Conservation (phyloP, 805 yeast species). For the Sugiyamaella boreocaroliniensis region DNA sequence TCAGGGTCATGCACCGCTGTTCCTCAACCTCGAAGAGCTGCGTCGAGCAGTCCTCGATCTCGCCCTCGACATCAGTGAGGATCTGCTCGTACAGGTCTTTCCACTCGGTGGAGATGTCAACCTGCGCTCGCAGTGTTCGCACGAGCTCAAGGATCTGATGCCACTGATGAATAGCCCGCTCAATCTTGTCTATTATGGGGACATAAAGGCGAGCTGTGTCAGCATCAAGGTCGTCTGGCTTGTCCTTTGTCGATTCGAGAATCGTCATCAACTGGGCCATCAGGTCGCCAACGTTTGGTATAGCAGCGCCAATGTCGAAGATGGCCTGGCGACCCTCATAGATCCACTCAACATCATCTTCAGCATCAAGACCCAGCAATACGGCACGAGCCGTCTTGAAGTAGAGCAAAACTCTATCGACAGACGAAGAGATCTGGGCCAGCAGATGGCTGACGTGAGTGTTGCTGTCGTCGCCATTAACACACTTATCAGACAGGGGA, state of each 20-base stretch:
- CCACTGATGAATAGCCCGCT: slow-evolving; percentile 18
- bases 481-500: not conserved
- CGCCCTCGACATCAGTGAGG: slow-evolving; percentile 21
- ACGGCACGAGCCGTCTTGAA: slow-evolving; percentile 14
- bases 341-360: slow-evolving; percentile 23
- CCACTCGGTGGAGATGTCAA: slow-evolving; percentile 25
- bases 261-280: slow-evolving; percentile 18
- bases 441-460: not conserved
- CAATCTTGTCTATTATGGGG: slow-evolving; percentile 18
- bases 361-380: slow-evolving; percentile 16
- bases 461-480: not conserved
- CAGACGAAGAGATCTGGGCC: slow-evolving; percentile 9
- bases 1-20: slow-evolving; percentile 5
- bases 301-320: slow-evolving; percentile 13
- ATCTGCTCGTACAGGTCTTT: slow-evolving; percentile 23
- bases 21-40: slow-evolving; percentile 21
- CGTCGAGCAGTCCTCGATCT: slow-evolving; percentile 17
- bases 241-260: slow-evolving; percentile 13
- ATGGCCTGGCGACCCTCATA: slow-evolving; percentile 22
- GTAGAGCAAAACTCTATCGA: slow-evolving; percentile 15
- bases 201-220: slow-evolving; percentile 6
- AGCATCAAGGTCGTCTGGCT: not conserved
- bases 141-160: slow-evolving; percentile 14
- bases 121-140: slow-evolving; percentile 13
- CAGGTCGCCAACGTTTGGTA: slow-evolving; percentile 18